Base-by-base conservation (phyloP, 1,139 yeast species). In the Magnusiomyces sp. region DNA sequence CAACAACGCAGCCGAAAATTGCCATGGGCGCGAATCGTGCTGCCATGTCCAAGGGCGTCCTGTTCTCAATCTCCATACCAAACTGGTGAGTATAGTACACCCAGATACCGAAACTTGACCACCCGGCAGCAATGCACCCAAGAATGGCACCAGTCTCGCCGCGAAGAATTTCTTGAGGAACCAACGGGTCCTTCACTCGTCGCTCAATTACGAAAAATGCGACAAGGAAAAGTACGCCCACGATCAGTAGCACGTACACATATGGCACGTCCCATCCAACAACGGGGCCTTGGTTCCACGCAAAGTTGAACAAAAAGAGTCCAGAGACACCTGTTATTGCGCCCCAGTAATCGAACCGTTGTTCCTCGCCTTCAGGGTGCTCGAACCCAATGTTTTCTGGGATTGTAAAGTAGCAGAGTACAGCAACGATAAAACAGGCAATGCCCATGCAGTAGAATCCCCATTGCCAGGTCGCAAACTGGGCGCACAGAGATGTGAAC, bases 61-160 rank as follows among this genome's bases (percentile, higher is more conserved):
- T 53, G 0, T 58, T 54, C 39, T 74, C 72, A 1, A 75, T 60
- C 7, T 58, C 57, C 19, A 63, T 56, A 6, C 69, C 55, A 63
- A 73, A 69, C 54, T 71, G 67, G 59, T 70, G 68, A 10, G 66
- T 58, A 60, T 77, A 79, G 55, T 63, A 77, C 17, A 77, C 55
- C 82, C 82, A 79, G 32, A 77, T 65, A 1, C 83, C 83, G 61
- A 80, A 80, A 56, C 79, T 71, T 2, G 80, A 71, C 83, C 83
- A 79, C 0, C 83, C 83, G 1, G 76, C 71, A 2, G 73, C 74
- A 27, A 79, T 70, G 57, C 79, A 74, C 2, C 68, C 72, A 27
- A 79, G 64, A 1, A 78, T 74, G 51, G 72, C 67, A 1, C 71
- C 71, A 1, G 75, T 72, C 20, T 73, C 73, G 1, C 73, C 70